phyloP scores from a whole-genome alignment of 768 basidiomycete species.

The Porphyrellus cyaneotinctus region DNA sequence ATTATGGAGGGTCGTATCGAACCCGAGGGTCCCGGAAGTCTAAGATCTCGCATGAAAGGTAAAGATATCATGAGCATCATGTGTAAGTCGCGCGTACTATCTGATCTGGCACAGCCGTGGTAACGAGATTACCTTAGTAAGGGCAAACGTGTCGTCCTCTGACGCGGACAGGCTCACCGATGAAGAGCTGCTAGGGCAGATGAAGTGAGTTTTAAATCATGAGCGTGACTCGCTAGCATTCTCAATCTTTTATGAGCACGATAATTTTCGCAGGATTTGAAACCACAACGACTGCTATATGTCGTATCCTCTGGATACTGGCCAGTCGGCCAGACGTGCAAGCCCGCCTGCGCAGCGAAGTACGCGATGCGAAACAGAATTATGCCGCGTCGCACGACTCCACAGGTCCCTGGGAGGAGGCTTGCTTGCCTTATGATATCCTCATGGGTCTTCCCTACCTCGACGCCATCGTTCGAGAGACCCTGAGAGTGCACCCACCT shows the following conservation, averaged over 20 bases:
- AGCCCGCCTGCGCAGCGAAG: conserved; percentile 30
- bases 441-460: conserved; percentile 43
- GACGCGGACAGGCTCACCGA: conserved; percentile 32
- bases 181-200: conserved; percentile 36
- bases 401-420: conserved; percentile 26
- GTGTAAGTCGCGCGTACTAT: conserved; percentile 22
- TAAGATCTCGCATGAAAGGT: conserved; percentile 16
- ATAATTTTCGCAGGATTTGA: conserved; percentile 34
- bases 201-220: conserved; percentile 28
- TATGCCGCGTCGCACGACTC: conserved; percentile 9
- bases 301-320: conserved; percentile 34
- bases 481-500: conserved; percentile 38
- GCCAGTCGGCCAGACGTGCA: conserved; percentile 31
- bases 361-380: conserved; percentile 26
- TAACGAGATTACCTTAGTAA: conserved; percentile 23
- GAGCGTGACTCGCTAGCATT: neutral
- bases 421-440: conserved; percentile 35
- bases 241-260: conserved; percentile 24
- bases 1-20: conserved; percentile 11
- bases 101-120: neutral
- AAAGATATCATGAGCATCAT: conserved; percentile 41
- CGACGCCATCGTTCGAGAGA: conserved; percentile 43
- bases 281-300: conserved; percentile 30
- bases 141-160: conserved; percentile 30
- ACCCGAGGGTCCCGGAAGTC: conserved; percentile 6